Percentiles rank a stretch among this genome's conserved stretches.
Evolutionary conservation across 1,284 basidiomycete species (phyloP).

Genomic region (Rhizopogon hawkerae): DNA sequence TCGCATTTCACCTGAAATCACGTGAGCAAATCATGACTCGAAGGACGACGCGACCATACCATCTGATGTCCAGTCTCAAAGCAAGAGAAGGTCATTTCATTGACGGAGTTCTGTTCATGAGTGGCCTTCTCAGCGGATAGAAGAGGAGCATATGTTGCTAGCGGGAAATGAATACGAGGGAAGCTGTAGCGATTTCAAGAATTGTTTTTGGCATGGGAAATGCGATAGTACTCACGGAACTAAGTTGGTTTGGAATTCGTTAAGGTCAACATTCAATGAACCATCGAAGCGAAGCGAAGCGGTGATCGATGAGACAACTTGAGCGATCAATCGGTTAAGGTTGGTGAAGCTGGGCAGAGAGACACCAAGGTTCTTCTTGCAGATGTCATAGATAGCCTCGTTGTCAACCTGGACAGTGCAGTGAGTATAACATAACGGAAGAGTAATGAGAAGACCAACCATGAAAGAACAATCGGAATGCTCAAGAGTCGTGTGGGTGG

Average conservation of each 20-base stretch:
- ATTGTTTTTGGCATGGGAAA: constrained; percentile 5
- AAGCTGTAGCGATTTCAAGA: constrained; percentile 43
- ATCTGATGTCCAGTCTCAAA: constrained; percentile 98
- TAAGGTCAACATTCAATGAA: constrained; percentile 95
- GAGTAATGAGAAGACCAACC: constrained; percentile 36
- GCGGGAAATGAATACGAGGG: constrained; percentile 97
- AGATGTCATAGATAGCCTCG: constrained; percentile 98
- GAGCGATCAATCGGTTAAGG: constrained; percentile 94
- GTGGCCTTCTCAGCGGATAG: constrained; percentile 81
- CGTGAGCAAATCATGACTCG: constrained; percentile 8
- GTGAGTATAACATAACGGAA: constrained; percentile 5
- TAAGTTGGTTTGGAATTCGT: constrained; percentile 98
- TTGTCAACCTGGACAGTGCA: constrained; percentile 69
- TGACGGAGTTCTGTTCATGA: constrained; percentile 96
- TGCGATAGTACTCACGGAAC: constrained; percentile 64
- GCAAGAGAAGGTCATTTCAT: constrained; percentile 98
- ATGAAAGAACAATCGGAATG: constrained; percentile 99
- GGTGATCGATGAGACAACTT: constrained; percentile 97
- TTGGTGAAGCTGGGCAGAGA: constrained; percentile 87
- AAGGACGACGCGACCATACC: constrained; percentile 35
- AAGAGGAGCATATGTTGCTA: constrained; percentile 93
- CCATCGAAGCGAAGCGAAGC: constrained; percentile 97
- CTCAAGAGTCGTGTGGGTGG: constrained; percentile 98
- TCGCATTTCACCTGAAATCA: constrained; percentile 74
- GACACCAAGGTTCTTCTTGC: constrained; percentile 91